phyloP scores from a whole-genome alignment of 768 basidiomycete species.

The Mycena vitilis region DNA sequence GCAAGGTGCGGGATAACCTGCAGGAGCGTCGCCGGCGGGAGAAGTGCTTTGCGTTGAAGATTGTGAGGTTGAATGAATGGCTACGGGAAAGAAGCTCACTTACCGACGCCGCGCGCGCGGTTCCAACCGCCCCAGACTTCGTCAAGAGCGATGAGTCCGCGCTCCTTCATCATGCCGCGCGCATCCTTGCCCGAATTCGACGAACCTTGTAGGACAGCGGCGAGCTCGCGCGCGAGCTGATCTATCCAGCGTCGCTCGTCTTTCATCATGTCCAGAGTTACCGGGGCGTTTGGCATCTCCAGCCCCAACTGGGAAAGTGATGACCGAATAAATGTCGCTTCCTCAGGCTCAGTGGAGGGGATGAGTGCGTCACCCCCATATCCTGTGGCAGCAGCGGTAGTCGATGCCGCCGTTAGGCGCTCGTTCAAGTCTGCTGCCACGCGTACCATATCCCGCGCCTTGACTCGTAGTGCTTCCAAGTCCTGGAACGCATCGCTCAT shows the following conservation, averaged over 20 bases:
- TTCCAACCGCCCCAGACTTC: slow-evolving; percentile 98
- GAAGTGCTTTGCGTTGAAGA: slow-evolving; percentile 67
- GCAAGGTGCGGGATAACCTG: slow-evolving; percentile 78
- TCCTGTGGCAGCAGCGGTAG: slow-evolving; percentile 28
- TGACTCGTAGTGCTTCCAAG: slow-evolving; percentile 89
- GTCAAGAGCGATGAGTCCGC: slow-evolving; percentile 88
- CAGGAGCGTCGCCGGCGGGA: slow-evolving; percentile 90
- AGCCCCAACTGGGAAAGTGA: slow-evolving; percentile 93
- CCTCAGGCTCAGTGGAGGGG: slow-evolving; percentile 74
- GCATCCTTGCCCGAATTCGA: slow-evolving; percentile 40
- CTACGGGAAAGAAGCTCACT: slow-evolving; percentile 40
- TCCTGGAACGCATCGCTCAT: slow-evolving; percentile 86
- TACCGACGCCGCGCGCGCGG: slow-evolving; percentile 90
- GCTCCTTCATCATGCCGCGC: slow-evolving; percentile 78
- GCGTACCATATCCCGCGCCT: slow-evolving; percentile 93
- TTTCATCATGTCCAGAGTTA: slow-evolving; percentile 89
- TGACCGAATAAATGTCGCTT: slow-evolving; percentile 87
- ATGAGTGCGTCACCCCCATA: slow-evolving; percentile 44
- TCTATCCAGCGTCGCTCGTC: slow-evolving; percentile 85
- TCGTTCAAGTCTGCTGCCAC: slow-evolving; percentile 91
- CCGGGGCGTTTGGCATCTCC: slow-evolving; percentile 79
- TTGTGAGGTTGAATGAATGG: not conserved
- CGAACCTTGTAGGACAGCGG: slow-evolving; percentile 68
- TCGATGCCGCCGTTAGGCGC: slow-evolving; percentile 68
- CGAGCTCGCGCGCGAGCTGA: slow-evolving; percentile 86